Evolutionary conservation across 441 rosid genomes (phyloP).

Genomic region (Raphanus hybrid): DNA sequence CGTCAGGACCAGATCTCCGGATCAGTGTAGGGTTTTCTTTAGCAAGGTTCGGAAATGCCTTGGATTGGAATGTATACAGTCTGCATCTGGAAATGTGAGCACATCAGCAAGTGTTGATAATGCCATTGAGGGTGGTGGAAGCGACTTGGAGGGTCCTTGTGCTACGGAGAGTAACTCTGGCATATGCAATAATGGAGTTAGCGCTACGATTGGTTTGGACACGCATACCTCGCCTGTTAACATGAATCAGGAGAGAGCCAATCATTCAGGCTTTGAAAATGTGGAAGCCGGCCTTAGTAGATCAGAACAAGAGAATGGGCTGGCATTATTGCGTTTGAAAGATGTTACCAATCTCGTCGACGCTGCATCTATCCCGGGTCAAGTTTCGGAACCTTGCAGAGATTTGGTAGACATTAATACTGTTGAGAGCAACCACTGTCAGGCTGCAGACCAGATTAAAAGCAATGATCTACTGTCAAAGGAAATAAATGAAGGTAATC

Average conservation of each 20-base stretch:
- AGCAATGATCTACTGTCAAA: slow-evolving; percentile 38
- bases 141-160: slow-evolving; percentile 73
- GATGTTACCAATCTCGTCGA: slow-evolving; percentile 43
- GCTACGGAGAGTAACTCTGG: slow-evolving; percentile 61
- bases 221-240: background rate
- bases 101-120: slow-evolving; percentile 61
- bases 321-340: slow-evolving; percentile 31
- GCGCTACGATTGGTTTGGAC: background rate
- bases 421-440: slow-evolving; percentile 41
- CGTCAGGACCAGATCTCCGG: slow-evolving; percentile 75
- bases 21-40: slow-evolving; percentile 88
- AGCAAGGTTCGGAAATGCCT: slow-evolving; percentile 97
- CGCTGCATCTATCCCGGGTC: slow-evolving; percentile 42
- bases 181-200: slow-evolving; percentile 38
- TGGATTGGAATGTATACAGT: slow-evolving; percentile 74
- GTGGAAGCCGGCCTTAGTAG: slow-evolving; percentile 48
- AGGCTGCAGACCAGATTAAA: slow-evolving; percentile 31
- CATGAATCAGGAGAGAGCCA: slow-evolving; percentile 44
- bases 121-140: slow-evolving; percentile 62
- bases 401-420: slow-evolving; percentile 37
- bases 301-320: slow-evolving; percentile 49
- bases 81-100: slow-evolving; percentile 50
- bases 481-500: slow-evolving; percentile 41
- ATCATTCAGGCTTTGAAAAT: slow-evolving; percentile 38
- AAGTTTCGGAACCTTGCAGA: slow-evolving; percentile 37